A percentile compares a stretch with the other conserved stretches of the same genome.
These are phyloP conservation scores for Kingdonia uniflora DNA, from an alignment of 164 flowering plant species.

Conservation along the genomic window DNA sequence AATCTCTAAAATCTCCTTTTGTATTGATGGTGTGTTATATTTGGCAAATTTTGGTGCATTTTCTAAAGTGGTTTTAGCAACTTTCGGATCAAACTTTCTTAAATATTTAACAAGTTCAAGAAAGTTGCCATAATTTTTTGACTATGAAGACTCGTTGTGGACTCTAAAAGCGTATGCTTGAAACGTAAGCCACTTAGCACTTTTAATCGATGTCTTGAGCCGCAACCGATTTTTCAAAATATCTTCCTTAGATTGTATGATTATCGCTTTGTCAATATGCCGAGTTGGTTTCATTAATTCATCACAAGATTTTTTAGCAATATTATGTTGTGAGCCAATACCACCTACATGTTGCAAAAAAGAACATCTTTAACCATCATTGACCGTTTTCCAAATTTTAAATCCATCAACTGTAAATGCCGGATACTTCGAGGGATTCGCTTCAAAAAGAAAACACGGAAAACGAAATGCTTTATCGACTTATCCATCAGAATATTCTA, in stretches of 20 bases:
- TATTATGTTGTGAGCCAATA: not conserved
- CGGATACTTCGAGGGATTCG: not conserved
- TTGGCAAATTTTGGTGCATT: slow-evolving; percentile 8
- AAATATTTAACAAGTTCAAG: not conserved
- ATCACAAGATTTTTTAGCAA: not conserved
- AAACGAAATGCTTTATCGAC: not conserved
- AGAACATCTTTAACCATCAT: not conserved
- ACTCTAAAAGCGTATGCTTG: slow-evolving; percentile 13
- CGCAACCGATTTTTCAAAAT: slow-evolving; percentile 3
- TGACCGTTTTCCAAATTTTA: slow-evolving; percentile 6
- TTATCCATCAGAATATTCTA: not conserved
- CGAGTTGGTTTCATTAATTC: not conserved
- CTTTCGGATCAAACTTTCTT: too few relatives aligned
- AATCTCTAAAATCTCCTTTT: slow-evolving; percentile 13
- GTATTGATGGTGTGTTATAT: slow-evolving; percentile 10
- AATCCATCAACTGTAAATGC: slow-evolving; percentile 3
- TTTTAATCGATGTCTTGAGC: not conserved
- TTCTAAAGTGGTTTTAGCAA: too few relatives aligned
- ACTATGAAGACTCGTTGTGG: slow-evolving; percentile 3
- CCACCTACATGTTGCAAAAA: not conserved
- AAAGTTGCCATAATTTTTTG: slow-evolving; percentile 10
- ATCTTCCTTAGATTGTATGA: not conserved
- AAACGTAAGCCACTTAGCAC: slow-evolving; percentile 1
- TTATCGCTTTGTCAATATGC: slow-evolving; percentile 3
- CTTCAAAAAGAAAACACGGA: slow-evolving; percentile 6